Evolutionary conservation across 179 eudicot species (phyloP).

Genomic region (Carnegiea gigantea): DNA sequence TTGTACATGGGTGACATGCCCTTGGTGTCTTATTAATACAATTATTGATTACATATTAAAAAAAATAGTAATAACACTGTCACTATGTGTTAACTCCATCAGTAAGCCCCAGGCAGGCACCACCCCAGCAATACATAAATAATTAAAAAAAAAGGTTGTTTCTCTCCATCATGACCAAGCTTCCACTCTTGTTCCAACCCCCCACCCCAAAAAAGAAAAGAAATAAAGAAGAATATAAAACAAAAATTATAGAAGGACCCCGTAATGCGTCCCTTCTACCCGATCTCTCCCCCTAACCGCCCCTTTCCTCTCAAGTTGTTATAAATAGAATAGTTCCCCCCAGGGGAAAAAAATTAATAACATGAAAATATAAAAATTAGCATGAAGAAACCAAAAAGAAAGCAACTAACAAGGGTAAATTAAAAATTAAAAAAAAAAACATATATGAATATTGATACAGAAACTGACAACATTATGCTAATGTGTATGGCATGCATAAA

Average conservation of each 20-base stretch:
- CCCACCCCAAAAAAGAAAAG: neutral
- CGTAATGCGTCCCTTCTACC: neutral
- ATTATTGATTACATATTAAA: too few species aligned
- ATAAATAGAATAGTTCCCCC: neutral
- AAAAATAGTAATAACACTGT: too few species aligned
- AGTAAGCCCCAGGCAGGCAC: neutral
- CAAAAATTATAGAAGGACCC: neutral
- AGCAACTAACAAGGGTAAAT: neutral
- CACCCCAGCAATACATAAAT: neutral
- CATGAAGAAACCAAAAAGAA: neutral
- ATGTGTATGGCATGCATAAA: neutral
- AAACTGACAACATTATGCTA: neutral
- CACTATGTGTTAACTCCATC: too few species aligned
- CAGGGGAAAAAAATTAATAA: neutral
- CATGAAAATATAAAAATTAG: neutral
- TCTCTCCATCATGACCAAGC: neutral
- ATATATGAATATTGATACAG: neutral
- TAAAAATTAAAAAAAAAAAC: too few species aligned
- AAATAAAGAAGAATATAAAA: too few species aligned
- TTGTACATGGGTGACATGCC: too few species aligned
- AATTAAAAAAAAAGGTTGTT: too few species aligned
- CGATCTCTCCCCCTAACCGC: neutral
- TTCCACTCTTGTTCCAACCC: neutral
- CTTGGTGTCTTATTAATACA: too few species aligned
- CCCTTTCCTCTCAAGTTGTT: neutral